Evolutionary conservation across 1,284 basidiomycete species (phyloP).

Genomic region (Pseudozyma hubeiensis): DNA sequence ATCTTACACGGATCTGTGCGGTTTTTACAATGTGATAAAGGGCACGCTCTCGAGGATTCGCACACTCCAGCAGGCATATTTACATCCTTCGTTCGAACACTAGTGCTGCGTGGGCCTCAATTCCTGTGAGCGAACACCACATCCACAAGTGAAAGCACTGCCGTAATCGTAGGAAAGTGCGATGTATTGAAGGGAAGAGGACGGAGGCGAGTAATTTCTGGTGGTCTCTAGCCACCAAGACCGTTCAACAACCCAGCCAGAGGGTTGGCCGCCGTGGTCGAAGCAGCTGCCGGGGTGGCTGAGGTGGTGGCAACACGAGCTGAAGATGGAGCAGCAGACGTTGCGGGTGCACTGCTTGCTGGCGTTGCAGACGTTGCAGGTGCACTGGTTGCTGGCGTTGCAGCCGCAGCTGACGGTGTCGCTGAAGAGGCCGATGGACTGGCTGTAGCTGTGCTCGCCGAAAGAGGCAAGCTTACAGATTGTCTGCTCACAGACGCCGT

Average conservation of each 20-base stretch:
- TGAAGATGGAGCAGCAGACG: neutral
- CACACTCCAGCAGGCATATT: no score
- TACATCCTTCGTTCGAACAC: no score
- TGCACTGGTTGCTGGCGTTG: neutral
- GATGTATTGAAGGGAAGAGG: no score
- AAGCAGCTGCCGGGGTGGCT: neutral
- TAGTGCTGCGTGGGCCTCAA: no score
- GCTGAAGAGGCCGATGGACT: neutral
- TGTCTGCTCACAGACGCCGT: neutral
- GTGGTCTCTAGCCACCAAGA: neutral
- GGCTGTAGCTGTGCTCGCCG: conserved; percentile 3
- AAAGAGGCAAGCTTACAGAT: conserved; percentile 1
- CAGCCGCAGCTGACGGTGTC: neutral
- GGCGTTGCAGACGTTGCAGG: neutral
- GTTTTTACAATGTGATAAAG: no score
- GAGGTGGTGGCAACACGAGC: neutral
- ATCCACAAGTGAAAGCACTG: no score
- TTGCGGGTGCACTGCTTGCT: no score
- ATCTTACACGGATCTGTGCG: no score
- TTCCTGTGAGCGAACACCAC: no score
- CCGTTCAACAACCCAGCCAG: neutral
- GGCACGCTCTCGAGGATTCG: no score
- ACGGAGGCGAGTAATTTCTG: no score
- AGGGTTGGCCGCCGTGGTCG: neutral
- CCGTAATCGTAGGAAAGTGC: no score